Evolutionary conservation across 345 rosid genomes (phyloP), one percentile per base, ranked within the genome.

Genomic region (Lepidium didymum): DNA sequence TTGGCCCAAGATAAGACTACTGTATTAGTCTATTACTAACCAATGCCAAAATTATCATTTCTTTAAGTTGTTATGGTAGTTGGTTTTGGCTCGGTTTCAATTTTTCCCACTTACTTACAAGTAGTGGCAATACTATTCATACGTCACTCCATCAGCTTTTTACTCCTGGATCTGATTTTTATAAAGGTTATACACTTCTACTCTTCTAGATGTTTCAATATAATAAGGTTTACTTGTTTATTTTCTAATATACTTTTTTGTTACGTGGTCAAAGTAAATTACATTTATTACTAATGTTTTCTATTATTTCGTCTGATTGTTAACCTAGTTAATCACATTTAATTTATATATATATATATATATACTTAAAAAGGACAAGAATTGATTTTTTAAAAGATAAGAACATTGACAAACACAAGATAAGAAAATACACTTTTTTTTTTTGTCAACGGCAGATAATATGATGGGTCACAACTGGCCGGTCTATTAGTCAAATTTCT

Each of bases 371-470:
- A 29, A 29, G 7, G 7, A 29, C 6, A 29, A 29, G 33, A 29
- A 29, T 29, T 29, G 4, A 4, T 21, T 25, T 60, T 37, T 31
- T 10, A 43, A 62, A 16, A 44, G 75, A 72, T 45, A 63, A 72
- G 43, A 37, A 45, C 64, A 47, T 33, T 31, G 19, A 31, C 65
- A 64, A 56, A 45, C 36, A 29, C 38, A 47, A 57, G 71, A 64
- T 65, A 65, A 64, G 54, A 65, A 38, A n/a, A n/a, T n/a, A n/a
- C n/a, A n/a, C n/a, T n/a, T n/a, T n/a, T n/a, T n/a, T n/a, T n/a
- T n/a, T n/a, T n/a, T n/a, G n/a, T n/a, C n/a, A n/a, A n/a, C n/a
- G n/a, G n/a, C n/a, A n/a, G n/a, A n/a, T n/a, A n/a, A n/a, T n/a
- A n/a, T n/a, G n/a, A n/a, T n/a, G n/a, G n/a, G n/a, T n/a, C n/a